Evolutionary conservation across 805 yeast genomes (phyloP), one percentile per base, ranked within the genome.

Genomic region (Lipomyces chichibuensis): DNA sequence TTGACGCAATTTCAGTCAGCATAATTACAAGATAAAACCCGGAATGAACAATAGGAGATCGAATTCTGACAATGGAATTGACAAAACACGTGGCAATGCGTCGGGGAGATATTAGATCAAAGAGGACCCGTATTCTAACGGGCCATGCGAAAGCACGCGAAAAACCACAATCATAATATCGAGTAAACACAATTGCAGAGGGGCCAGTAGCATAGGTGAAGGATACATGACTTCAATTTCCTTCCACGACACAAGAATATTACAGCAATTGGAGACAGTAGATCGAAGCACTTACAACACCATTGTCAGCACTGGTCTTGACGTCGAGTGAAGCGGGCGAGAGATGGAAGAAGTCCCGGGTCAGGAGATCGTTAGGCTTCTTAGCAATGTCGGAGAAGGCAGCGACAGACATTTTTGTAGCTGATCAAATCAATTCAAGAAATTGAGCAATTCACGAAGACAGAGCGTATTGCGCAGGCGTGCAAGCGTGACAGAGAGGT

Each of bases 271-370:
- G 49, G 49, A 14, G 8, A 17, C 49, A 17, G 20, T 43, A 43
- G 3, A n/a, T 43, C 11, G 23, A 55, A 20, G 23, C 25, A 67
- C 71, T 25, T 65, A 69, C 85, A 66, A 94, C 98, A 76, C 98
- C 98, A 80, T 92, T 94, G 80, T 97, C 97, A 75, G 99, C 97
- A 73, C 85, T 86, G 74, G 98, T 89, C 84, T 91, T 90, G 76
- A 94, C 87, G 78, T 91, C 97, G 74, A 95, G 85, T 66, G 95
- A 82, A 74, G 95, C 95, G 53, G 95, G 91, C 72, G 94, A 82
- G 74, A 85, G 83, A 84, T 95, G 98, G 89, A 84, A 95, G 88
- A 92, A 95, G 83, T 95, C 99, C 82, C 84, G 89, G 83, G 86
- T 85, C 79, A 95, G 86, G 76, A 95, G 87, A 82, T 89, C 95